phyloP scores from a whole-genome alignment of 495 filamentous ascomycete genomes.

The Lophium mytilinum region DNA sequence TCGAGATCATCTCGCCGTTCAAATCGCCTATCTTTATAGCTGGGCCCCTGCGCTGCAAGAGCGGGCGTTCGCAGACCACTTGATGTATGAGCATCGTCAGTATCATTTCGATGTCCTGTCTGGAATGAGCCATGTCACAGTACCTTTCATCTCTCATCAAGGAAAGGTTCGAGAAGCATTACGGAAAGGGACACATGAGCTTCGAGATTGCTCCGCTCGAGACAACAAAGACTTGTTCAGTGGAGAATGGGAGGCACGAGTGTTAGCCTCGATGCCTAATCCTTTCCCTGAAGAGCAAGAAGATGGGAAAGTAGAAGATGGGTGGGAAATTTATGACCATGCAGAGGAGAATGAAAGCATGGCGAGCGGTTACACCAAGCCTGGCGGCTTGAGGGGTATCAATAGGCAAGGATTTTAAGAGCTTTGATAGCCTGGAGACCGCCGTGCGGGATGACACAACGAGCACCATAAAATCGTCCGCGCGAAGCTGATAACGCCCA shows the following conservation, averaged over 20 bases:
- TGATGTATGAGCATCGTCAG: conserved; percentile 17
- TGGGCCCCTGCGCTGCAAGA: conserved; percentile 3
- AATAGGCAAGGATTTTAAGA: neutral
- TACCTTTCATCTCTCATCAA: neutral
- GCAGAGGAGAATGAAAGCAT: neutral
- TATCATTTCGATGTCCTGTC: conserved; percentile 15
- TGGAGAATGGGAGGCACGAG: neutral
- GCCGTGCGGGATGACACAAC: too few relatives aligned
- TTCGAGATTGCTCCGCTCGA: neutral
- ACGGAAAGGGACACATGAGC: neutral
- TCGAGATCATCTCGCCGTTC: neutral
- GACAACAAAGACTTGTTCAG: neutral
- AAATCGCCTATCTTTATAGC: conserved; percentile 12
- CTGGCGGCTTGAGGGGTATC: neutral
- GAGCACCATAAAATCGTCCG: too few relatives aligned
- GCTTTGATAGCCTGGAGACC: too few relatives aligned
- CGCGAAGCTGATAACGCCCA: too few relatives aligned
- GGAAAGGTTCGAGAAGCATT: neutral
- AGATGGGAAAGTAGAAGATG: neutral
- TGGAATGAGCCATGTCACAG: conserved; percentile 8
- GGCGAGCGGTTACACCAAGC: neutral
- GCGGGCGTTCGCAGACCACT: conserved; percentile 3
- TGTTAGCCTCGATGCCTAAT: neutral
- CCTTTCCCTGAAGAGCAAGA: neutral
- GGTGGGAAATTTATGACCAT: neutral